Conservation (phyloP, 2,329 filamentous ascomycete species). For the Botryotinia narcissicola region DNA sequence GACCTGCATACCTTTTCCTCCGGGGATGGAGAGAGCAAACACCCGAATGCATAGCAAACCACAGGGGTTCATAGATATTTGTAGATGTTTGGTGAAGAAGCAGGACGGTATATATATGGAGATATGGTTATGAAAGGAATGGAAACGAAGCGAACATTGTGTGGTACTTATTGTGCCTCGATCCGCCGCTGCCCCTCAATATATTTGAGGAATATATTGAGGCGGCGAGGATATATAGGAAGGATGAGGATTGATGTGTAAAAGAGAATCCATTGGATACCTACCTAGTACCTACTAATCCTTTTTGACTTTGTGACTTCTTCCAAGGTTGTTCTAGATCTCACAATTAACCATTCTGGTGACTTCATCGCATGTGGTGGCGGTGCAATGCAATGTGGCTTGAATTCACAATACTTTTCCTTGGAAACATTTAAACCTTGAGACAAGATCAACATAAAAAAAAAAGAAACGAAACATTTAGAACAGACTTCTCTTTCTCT, state of each 20-base stretch:
- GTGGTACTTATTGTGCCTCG: not conserved
- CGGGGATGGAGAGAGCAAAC: not conserved
- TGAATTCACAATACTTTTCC: not conserved
- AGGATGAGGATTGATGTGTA: not conserved
- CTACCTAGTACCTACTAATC: too few species aligned
- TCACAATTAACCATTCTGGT: not conserved
- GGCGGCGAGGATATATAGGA: not conserved
- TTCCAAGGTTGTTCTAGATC: not conserved
- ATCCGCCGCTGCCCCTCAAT: not conserved
- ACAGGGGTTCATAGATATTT: not conserved
- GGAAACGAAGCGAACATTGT: not conserved
- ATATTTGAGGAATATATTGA: not conserved
- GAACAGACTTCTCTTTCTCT: not conserved
- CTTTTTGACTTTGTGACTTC: not conserved
- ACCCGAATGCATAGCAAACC: not conserved
- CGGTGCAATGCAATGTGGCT: slow-evolving; percentile 16
- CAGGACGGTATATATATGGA: not conserved
- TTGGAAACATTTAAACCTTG: not conserved
- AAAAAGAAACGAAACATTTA: not conserved
- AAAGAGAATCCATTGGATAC: not conserved
- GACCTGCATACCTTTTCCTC: not conserved
- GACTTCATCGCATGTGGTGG: not conserved
- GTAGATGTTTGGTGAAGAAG: not conserved
- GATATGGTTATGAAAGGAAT: not conserved
- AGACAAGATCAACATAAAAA: not conserved